These are phyloP conservation scores for Phytophthora fragariae DNA, from an alignment of 352 stramenopile genomes.

Conservation along the genomic window DNA sequence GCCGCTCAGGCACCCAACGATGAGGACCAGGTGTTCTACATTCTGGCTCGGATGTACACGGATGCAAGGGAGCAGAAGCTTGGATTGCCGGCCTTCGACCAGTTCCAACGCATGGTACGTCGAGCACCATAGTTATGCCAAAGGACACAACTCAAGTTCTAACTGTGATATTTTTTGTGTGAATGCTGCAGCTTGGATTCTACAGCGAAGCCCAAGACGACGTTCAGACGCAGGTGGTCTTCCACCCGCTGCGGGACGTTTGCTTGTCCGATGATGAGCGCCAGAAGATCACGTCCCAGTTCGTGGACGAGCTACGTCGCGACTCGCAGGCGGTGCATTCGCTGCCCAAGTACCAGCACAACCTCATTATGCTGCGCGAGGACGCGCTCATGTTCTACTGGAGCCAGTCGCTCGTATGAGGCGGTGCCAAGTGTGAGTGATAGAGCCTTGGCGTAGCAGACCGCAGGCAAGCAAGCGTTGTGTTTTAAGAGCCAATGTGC, in stretches of 20 bases:
- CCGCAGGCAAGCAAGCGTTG: constrained; percentile 18
- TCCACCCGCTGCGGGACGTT: constrained; percentile 71
- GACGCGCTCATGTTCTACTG: constrained; percentile 90
- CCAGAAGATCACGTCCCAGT: constrained; percentile 72
- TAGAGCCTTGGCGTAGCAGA: constrained; percentile 24
- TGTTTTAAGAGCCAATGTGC: constrained; percentile 33
- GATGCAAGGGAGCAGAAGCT: constrained; percentile 73
- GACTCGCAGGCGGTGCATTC: constrained; percentile 79
- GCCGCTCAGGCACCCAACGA: constrained; percentile 32
- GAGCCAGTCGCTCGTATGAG: constrained; percentile 79
- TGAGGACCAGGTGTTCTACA: constrained; percentile 87
- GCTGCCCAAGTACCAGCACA: constrained; percentile 86
- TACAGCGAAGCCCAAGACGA: constrained; percentile 81
- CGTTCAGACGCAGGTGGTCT: constrained; percentile 79
- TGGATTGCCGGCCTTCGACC: constrained; percentile 82
- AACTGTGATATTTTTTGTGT: constrained; percentile 23
- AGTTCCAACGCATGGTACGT: constrained; percentile 85
- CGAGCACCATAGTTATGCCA: background rate
- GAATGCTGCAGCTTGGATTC: constrained; percentile 67
- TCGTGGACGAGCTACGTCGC: constrained; percentile 63
- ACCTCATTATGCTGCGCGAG: constrained; percentile 83
- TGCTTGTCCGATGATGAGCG: constrained; percentile 66
- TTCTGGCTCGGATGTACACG: constrained; percentile 82
- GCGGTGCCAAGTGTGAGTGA: background rate
- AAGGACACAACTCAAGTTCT: background rate